A percentile compares a stretch with the other conserved stretches of the same genome.
These are phyloP conservation scores for Phlyctochytrium planicorne DNA, from an alignment of 192 early-diverging fungal genomes.

Conservation along the genomic window DNA sequence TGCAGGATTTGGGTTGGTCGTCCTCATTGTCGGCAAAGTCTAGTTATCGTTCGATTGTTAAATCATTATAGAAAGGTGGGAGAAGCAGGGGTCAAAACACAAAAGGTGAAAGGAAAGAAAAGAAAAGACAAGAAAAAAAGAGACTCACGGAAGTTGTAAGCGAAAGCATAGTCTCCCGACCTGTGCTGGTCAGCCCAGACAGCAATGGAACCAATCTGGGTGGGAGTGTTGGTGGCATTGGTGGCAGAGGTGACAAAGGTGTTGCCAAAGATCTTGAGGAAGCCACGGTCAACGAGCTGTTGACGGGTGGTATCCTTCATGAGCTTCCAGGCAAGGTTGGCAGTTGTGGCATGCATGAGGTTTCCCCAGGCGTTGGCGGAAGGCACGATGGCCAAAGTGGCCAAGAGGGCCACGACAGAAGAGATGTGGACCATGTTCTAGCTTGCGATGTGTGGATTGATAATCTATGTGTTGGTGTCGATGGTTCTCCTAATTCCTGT, in stretches of 20 bases:
- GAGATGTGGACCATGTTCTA: too few species aligned
- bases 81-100: too few species aligned
- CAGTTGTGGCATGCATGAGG: not conserved
- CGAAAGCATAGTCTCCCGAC: not conserved
- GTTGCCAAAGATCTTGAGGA: not conserved
- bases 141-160: slow-evolving; percentile 5
- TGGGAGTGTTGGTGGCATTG: not conserved
- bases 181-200: not conserved
- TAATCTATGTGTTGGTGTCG: too few species aligned
- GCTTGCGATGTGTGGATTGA: too few species aligned
- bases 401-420: not conserved
- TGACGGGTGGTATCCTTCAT: not conserved
- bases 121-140: too few species aligned
- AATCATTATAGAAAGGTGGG: too few species aligned
- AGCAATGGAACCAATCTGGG: not conserved
- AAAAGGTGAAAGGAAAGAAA: too few species aligned
- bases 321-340: slow-evolving; percentile 1
- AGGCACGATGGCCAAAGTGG: not conserved
- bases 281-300: not conserved
- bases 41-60: too few species aligned
- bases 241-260: not conserved
- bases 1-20: slow-evolving; percentile 7
- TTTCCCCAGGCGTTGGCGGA: not conserved
- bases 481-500: too few species aligned
- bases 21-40: slow-evolving; percentile 5